Evolutionary conservation across 306 rosid genomes (phyloP).

Genomic region (Cucumis melo): DNA sequence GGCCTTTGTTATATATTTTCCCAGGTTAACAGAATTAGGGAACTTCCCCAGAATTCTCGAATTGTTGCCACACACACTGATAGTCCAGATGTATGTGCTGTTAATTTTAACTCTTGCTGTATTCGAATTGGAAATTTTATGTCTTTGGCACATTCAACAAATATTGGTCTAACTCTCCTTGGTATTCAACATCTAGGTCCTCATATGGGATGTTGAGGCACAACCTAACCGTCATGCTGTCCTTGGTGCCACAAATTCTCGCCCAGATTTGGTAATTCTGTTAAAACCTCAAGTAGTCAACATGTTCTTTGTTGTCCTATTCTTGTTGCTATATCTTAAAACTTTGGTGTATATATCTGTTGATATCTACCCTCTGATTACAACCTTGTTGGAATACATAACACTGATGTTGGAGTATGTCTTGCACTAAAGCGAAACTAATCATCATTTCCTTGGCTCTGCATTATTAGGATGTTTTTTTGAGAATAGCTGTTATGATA

Average conservation of each 20-base stretch:
- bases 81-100: conserved; percentile 73
- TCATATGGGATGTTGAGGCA: conserved; percentile 94
- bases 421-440: neutral
- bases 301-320: neutral
- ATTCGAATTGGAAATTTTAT: neutral
- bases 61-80: conserved; percentile 98
- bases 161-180: neutral
- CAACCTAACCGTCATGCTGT: conserved; percentile 98
- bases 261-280: conserved; percentile 81
- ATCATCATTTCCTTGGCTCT: neutral
- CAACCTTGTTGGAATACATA: neutral
- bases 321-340: neutral
- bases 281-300: neutral
- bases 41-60: conserved; percentile 81
- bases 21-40: conserved; percentile 97
- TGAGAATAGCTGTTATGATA: neutral
- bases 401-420: neutral
- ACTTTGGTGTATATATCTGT: neutral
- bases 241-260: conserved; percentile 86
- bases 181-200: conserved; percentile 41
- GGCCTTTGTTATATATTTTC: conserved; percentile 11
- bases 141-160: neutral
- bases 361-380: neutral
- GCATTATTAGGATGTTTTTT: neutral
- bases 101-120: neutral